Conservation (phyloP, 169 alveolate genomes). For the Plasmodium inui region DNA sequence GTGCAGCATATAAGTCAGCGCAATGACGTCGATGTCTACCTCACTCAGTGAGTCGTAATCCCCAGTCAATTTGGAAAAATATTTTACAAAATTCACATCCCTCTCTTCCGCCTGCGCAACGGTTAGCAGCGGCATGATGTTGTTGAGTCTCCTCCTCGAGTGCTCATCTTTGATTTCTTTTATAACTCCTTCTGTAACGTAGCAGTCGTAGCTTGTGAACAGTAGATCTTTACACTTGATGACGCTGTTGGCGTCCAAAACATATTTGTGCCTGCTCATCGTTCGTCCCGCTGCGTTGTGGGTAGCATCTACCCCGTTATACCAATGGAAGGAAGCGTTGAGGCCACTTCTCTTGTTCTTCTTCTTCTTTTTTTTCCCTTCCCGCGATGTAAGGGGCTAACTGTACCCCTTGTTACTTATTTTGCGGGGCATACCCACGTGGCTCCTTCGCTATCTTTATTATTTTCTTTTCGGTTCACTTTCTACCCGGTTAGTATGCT, state of each 20-base stretch:
- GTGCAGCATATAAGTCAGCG: constrained; percentile 87
- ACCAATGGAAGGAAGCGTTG: background rate
- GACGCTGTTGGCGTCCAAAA: constrained; percentile 58
- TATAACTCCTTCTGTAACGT: constrained; percentile 73
- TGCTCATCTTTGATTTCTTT: constrained; percentile 73
- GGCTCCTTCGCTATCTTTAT: background rate
- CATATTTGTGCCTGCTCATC: constrained; percentile 28
- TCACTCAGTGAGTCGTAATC: constrained; percentile 88
- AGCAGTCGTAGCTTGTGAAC: constrained; percentile 40
- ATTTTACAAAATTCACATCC: constrained; percentile 84
- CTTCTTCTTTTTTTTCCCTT: background rate
- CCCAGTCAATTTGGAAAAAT: constrained; percentile 91
- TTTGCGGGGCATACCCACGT: background rate
- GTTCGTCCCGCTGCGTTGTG: background rate
- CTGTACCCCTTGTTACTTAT: background rate
- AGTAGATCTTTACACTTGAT: constrained; percentile 63
- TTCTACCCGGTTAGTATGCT: background rate
- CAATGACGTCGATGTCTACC: constrained; percentile 89
- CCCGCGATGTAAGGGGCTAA: background rate
- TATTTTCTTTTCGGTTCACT: background rate
- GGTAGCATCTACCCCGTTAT: background rate
- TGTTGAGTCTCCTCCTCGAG: constrained; percentile 42
- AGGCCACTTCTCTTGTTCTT: background rate
- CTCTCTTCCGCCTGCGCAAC: constrained; percentile 83
- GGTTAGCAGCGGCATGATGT: constrained; percentile 59